Base-by-base conservation (phyloP, 495 filamentous ascomycete genomes). In the Aspergillus taichungensis region DNA sequence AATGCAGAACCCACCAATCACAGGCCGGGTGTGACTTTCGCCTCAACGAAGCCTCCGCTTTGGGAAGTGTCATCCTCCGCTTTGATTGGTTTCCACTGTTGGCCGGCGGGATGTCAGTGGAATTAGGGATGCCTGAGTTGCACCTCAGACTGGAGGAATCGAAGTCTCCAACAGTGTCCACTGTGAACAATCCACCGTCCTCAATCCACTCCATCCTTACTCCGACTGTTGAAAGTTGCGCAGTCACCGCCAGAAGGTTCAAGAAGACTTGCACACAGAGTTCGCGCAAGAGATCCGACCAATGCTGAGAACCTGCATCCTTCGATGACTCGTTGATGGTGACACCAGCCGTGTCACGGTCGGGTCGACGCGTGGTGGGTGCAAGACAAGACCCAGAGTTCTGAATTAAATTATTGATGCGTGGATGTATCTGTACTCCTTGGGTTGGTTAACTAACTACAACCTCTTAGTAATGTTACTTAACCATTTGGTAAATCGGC, bases 61-160 rank as follows among this genome's bases (percentile, higher is more conserved):
- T 45, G 49, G 50, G 43, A 47, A 39, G 27, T 45, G 35, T 49
- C 36, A 49, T 47, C 42, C 53, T 35, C 45, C 14, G 24, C 30
- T 32, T 3, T 55, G 30, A 55, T 55, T 55, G 53, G 53, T 51
- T 46, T 40, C 45, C 47, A 43, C 30, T n/a, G 7, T 9, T 33
- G 28, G 13, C 27, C 27, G 29, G 40, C 28, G 27, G 40, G 18
- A 42, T n/a, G 8, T 40, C 12, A 12, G n/a, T 30, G 10, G 13
- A 24, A 24, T 18, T 12, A 3, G 5, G 34, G 36, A 38, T 38
- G 36, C 28, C 28, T 38, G 36, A 38, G 5, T 38, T 38, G 36
- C 36, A 24, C 18, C 18, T 24, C 18, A 24, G 2, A 4, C 18
- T 24, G 18, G 18, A 24, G 18, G 18, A 24, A 24, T 24, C 18